Conservation (phyloP, 768 basidiomycete genomes). For the Dictyophora rubrovolvata region DNA sequence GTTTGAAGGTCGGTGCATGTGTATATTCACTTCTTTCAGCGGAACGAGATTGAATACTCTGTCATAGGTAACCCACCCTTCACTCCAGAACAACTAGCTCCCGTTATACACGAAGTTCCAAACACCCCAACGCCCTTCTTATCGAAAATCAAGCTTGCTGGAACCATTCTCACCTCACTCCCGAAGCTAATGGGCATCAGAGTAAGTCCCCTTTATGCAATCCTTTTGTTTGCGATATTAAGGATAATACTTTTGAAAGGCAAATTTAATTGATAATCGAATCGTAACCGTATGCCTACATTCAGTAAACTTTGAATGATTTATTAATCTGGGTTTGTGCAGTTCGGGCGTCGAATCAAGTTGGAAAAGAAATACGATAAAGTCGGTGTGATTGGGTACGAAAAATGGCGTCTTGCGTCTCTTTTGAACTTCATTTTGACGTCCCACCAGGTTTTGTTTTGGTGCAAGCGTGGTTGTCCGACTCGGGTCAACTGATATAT, state of each 20-base stretch:
- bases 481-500: conserved; percentile 21
- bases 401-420: too few species aligned
- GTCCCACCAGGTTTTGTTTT: conserved; percentile 26
- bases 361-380: conserved; percentile 29
- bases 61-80: conserved; percentile 22
- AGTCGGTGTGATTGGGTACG: conserved; percentile 35
- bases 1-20: conserved; percentile 35
- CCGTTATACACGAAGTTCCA: conserved; percentile 22
- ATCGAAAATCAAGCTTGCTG: conserved; percentile 2
- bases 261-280: conserved; percentile 21
- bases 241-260: conserved; percentile 17
- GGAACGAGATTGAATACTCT: background rate
- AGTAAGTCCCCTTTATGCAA: background rate
- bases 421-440: background rate
- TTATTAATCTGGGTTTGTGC: background rate
- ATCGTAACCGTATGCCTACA: conserved; percentile 14
- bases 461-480: conserved; percentile 25
- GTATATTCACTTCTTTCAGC: background rate
- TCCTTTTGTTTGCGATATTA: background rate
- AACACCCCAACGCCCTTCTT: conserved; percentile 9
- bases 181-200: conserved; percentile 6
- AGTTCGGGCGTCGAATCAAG: conserved; percentile 30
- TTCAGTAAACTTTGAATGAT: too few species aligned
- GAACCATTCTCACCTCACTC: background rate
- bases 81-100: conserved; percentile 18